These are phyloP conservation scores for Salix exigua DNA, from an alignment of 345 rosid species.

Conservation along the genomic window DNA sequence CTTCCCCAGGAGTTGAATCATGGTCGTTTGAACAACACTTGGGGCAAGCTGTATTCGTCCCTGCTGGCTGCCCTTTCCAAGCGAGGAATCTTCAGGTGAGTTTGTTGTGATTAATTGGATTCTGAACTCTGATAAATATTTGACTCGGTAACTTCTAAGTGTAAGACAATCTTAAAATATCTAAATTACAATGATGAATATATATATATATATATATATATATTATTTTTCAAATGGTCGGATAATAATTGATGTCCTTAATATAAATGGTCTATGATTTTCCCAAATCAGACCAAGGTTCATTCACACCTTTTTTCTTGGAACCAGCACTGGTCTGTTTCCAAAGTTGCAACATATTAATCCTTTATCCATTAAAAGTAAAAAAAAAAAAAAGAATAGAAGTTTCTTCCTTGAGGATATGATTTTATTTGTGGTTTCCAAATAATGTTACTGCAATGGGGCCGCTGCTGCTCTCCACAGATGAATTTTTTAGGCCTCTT, in stretches of 20 bases:
- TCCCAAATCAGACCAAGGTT: not conserved
- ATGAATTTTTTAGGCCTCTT: not conserved
- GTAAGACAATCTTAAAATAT: not conserved
- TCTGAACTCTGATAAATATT: not conserved
- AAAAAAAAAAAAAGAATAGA: not conserved
- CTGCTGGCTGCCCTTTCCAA: constrained; percentile 96
- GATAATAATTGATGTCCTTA: not conserved
- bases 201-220: not conserved
- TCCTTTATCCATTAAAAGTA: not conserved
- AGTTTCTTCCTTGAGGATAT: not conserved
- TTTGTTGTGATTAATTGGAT: constrained; percentile 5
- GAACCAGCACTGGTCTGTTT: not conserved
- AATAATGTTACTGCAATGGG: not conserved
- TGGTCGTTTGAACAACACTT: constrained; percentile 78
- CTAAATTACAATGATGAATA: not conserved
- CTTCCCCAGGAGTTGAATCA: constrained; percentile 75
- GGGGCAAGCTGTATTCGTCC: constrained; percentile 87
- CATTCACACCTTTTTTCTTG: not conserved
- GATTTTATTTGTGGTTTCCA: not conserved
- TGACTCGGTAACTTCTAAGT: not conserved
- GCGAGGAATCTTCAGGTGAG: constrained; percentile 71
- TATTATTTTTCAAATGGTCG: not conserved
- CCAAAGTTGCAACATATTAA: not conserved
- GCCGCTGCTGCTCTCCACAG: not conserved
- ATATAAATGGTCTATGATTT: not conserved